A percentile compares a stretch with the other conserved stretches of the same genome.
phyloP scores from a whole-genome alignment of 441 rosid species.

The Viola pubescens region DNA sequence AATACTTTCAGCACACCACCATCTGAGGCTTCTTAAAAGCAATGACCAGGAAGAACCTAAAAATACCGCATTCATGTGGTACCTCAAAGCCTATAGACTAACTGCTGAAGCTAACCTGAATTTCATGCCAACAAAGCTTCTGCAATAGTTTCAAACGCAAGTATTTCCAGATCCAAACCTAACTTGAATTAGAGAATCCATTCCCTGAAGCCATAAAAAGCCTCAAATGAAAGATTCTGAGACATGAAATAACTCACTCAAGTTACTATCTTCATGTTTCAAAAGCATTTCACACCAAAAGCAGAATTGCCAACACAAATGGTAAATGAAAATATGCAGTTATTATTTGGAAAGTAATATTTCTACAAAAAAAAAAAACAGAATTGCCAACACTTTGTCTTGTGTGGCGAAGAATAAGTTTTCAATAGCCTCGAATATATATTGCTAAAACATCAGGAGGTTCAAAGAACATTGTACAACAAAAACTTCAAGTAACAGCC shows the following conservation, averaged over 20 bases:
- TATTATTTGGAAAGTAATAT: slow-evolving; percentile 6
- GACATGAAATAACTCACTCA: not conserved
- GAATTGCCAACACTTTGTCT: slow-evolving; percentile 4
- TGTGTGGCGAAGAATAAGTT: slow-evolving; percentile 3
- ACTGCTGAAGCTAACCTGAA: too few species aligned
- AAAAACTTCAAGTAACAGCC: slow-evolving; percentile 63
- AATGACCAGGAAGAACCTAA: not conserved
- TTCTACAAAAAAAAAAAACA: slow-evolving; percentile 16
- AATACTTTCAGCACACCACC: not conserved
- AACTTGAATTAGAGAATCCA: not conserved
- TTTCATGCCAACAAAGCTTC: too few species aligned
- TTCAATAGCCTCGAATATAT: slow-evolving; percentile 2
- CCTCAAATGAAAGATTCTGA: not conserved
- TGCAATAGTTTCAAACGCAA: too few species aligned
- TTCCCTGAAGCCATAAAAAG: not conserved
- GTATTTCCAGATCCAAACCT: too few species aligned
- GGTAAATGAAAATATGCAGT: not conserved
- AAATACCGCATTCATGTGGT: not conserved
- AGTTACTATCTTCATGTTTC: too few species aligned
- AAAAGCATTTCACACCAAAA: too few species aligned
- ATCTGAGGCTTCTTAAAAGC: not conserved
- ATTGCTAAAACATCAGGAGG: slow-evolving; percentile 68
- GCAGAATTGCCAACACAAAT: not conserved
- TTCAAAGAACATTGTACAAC: slow-evolving; percentile 68
- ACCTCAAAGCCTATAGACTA: not conserved